Evolutionary conservation across 805 yeast species (phyloP), one percentile per base, ranked within the genome.

Genomic region (Sungouiella thailandica): DNA sequence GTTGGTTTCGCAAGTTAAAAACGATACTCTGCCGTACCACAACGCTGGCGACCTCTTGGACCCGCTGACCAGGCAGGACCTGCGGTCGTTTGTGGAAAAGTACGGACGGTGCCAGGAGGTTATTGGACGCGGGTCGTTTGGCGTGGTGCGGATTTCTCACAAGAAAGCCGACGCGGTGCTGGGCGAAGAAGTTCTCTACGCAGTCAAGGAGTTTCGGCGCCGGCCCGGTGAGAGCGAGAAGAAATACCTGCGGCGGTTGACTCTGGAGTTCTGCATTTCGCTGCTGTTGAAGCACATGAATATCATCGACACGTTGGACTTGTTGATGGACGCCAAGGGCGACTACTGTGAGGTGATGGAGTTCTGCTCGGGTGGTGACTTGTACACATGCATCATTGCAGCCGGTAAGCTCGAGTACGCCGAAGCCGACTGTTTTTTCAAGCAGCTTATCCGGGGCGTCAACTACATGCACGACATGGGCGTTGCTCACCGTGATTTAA

Each of bases 21-120:
- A 59, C 39, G 49, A 43, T 41, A 41, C 44, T 3, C 44, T 53
- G 8, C 57, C 58, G 3, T 53, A 50, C 40, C 49, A 54, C 35
- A 48, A 49, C 7, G 46, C 37, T 16, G 41, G 24, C 13, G 48
- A 43, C 26, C 35, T 33, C 32, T 32, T 33, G 12, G 23, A 28
- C 15, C 32, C 32, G 9, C 29, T 35, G 15, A 42, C 33, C 23
- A 43, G 46, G 35, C 53, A 53, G 36, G 76, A 69, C 49, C 51
- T 64, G 23, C 52, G 77, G 30, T 76, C 89, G 7, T 83, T 90
- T 56, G 82, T 78, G 7, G 89, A 88, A 47, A 84, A 89, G 55
- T 90, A 90, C 57, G 98, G 98, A 27, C 74, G 83, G 33, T 90
- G 97, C 57, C 96, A 87, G 59, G 97, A 90, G 56, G 85, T 89